These are phyloP conservation scores for Tirmania nivea DNA, from an alignment of 495 filamentous ascomycete species.

Conservation along the genomic window DNA sequence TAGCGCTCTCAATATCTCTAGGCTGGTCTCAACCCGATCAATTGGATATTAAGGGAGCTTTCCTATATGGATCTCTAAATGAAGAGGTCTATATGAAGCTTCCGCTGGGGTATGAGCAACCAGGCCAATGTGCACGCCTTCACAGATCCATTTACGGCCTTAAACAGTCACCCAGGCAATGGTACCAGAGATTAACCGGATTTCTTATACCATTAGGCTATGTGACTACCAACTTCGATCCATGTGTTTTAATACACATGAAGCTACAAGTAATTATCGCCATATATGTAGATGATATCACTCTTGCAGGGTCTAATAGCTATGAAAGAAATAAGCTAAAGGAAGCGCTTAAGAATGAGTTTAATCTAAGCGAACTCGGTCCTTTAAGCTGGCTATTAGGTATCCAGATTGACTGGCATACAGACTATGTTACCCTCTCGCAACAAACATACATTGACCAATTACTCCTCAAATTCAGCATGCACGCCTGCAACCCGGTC, in stretches of 20 bases:
- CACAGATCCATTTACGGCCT: slow-evolving; percentile 7
- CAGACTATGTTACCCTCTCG: neutral
- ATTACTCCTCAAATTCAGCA: neutral
- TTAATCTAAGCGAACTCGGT: neutral
- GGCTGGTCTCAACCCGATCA: slow-evolving; percentile 1
- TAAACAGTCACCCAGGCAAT: slow-evolving; percentile 10
- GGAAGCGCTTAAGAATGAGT: neutral
- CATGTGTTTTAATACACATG: too few relatives aligned
- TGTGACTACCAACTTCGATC: too few relatives aligned
- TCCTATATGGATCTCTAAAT: slow-evolving; percentile 2
- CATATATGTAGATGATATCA: slow-evolving; percentile 1
- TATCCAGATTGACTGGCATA: neutral
- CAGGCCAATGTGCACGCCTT: neutral
- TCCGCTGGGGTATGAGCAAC: slow-evolving; percentile 6
- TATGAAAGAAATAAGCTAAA: neutral
- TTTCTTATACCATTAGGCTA: neutral
- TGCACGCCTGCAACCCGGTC: neutral
- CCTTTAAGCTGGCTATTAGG: neutral
- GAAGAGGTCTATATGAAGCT: slow-evolving; percentile 9
- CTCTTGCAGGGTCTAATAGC: slow-evolving; percentile 1
- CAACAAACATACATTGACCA: slow-evolving; percentile 1
- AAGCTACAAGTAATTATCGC: too few relatives aligned
- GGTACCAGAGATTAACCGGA: slow-evolving; percentile 3
- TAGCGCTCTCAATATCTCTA: slow-evolving; percentile 1
- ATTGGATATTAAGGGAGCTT: slow-evolving; percentile 7